Base-by-base conservation (phyloP, 805 yeast genomes). In the Wickerhamomyces alni region DNA sequence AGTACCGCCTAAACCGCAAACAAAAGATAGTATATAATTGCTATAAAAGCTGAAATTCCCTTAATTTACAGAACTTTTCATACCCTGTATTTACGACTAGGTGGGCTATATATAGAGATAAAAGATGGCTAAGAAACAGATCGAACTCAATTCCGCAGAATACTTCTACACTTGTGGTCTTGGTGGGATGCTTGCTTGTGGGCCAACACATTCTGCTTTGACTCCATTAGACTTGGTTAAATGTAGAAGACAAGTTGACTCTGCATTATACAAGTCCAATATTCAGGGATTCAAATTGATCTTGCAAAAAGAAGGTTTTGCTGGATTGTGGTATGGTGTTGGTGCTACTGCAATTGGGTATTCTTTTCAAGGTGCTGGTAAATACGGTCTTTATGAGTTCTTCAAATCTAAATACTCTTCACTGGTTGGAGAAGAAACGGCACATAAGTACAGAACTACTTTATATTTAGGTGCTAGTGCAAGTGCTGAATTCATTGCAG, bases 341-440 rank as follows among this genome's bases (percentile, higher is more conserved):
- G 93, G 95, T 30, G 96, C 98, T 36, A 93, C 98, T 4, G 77
- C 83, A 45, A 71, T 89, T 44, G 98, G 98, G 18, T 91, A 93
- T 66, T 83, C 96, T 8, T 68, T 89, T 55, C 99, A 91, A 67
- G 98, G 99, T 55, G 95, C 96, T 36, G 96, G 96, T 54, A 91
- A 91, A 65, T 91, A 91, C 65, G 99, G 99, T 24, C 80, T 88
- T 61, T 91, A 93, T 66, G 98, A 91, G 65, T 74, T 69, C 54
- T 91, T 91, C 75, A 91, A 91, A 67, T 78, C 83, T 65, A 70
- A 75, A 42, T 91, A 88, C 63, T 65, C 81, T 39, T 76, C 77
- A 54, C 41, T 75, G 24, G 72, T 82, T 37, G 93, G 96, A 30
- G 75, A 74, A 31, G 79, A 77, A 38, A 41, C 51, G 35, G 83